phyloP scores from a whole-genome alignment of 106 monocot genomes.

The Dioscorea alata region DNA sequence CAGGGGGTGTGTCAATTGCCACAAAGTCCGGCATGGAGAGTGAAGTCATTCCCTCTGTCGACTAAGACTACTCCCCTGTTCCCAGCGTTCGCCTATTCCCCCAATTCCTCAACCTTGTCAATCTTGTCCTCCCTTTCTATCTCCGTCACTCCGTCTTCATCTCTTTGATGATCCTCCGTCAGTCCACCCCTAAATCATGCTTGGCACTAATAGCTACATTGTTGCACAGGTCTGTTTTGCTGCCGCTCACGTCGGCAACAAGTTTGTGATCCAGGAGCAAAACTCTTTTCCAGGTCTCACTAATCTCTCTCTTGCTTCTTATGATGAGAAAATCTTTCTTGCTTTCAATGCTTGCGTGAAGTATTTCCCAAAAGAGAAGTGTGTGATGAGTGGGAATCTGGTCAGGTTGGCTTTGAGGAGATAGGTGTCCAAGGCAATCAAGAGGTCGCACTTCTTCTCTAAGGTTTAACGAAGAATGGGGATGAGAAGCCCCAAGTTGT shows the following conservation, averaged over 20 bases:
- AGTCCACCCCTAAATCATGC: slow-evolving; percentile 43
- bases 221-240: slow-evolving; percentile 58
- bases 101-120: slow-evolving; percentile 21
- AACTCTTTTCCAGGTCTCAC: slow-evolving; percentile 54
- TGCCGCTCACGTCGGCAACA: slow-evolving; percentile 36
- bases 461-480: not conserved
- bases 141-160: slow-evolving; percentile 26
- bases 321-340: slow-evolving; percentile 52
- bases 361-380: slow-evolving; percentile 52
- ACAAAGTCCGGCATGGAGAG: slow-evolving; percentile 38
- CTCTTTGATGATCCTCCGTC: slow-evolving; percentile 30
- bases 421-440: slow-evolving; percentile 45
- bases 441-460: slow-evolving; percentile 65
- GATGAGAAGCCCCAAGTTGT: slow-evolving; percentile 41
- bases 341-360: slow-evolving; percentile 48
- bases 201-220: slow-evolving; percentile 66
- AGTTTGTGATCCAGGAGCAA: slow-evolving; percentile 75
- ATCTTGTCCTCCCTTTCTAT: slow-evolving; percentile 44
- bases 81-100: slow-evolving; percentile 22
- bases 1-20: too few relatives aligned
- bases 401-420: slow-evolving; percentile 42
- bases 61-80: slow-evolving; percentile 35
- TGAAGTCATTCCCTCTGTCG: slow-evolving; percentile 33
- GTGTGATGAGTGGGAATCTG: slow-evolving; percentile 66
- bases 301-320: slow-evolving; percentile 34